These are phyloP conservation scores for Exophiala aquamarina DNA, from an alignment of 2,329 filamentous ascomycete genomes.

Conservation along the genomic window DNA sequence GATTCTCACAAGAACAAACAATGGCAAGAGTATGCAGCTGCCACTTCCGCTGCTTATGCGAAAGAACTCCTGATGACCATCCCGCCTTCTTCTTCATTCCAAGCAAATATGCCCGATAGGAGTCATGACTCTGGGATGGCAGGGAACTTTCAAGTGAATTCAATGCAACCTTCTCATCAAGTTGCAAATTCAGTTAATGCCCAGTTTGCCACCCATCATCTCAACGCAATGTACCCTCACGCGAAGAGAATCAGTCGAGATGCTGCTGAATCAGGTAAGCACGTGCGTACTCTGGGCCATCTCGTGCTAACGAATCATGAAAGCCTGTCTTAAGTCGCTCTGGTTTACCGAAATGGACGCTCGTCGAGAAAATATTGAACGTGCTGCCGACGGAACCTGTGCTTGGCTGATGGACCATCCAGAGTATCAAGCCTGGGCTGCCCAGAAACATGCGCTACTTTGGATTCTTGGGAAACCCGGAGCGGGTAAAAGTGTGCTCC, in stretches of 20 bases:
- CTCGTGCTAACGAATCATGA: too few relatives aligned
- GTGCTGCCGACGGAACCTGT: slow-evolving; percentile 40
- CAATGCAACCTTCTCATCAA: too few relatives aligned
- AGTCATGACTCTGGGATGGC: too few relatives aligned
- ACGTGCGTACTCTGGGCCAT: too few relatives aligned
- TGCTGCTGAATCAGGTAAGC: too few relatives aligned
- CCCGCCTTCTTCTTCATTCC: too few relatives aligned
- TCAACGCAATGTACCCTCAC: too few relatives aligned
- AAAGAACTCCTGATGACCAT: slow-evolving; percentile 4
- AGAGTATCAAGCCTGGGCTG: slow-evolving; percentile 40
- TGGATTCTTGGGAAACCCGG: slow-evolving; percentile 44
- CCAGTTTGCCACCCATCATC: too few relatives aligned
- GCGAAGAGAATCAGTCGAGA: too few relatives aligned
- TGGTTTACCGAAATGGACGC: slow-evolving; percentile 42
- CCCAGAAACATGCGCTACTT: slow-evolving; percentile 34
- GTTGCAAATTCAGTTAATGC: too few relatives aligned
- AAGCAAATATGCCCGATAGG: too few relatives aligned
- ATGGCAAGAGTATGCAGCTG: slow-evolving; percentile 20
- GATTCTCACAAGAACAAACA: slow-evolving; percentile 22
- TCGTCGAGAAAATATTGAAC: slow-evolving; percentile 39
- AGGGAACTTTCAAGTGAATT: too few relatives aligned
- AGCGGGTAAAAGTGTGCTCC: slow-evolving; percentile 45
- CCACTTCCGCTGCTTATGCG: slow-evolving; percentile 14
- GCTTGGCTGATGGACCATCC: slow-evolving; percentile 40
- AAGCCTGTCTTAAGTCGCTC: slow-evolving; percentile 27